phyloP scores from a whole-genome alignment of 2,329 filamentous ascomycete species.

The Tolypocladium sp. region DNA sequence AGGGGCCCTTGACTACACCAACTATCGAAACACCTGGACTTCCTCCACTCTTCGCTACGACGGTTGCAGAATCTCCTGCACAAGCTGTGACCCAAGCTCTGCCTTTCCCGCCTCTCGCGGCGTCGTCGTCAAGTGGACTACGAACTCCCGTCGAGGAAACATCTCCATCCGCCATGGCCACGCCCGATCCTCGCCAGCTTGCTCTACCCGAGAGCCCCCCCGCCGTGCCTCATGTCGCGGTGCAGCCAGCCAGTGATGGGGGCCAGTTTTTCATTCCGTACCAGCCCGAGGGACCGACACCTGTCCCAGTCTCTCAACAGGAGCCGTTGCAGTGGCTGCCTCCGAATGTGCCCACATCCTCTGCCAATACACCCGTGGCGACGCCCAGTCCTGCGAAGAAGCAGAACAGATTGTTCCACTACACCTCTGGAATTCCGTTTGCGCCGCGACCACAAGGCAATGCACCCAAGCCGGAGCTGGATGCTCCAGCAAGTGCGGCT shows the following conservation, averaged over 20 bases:
- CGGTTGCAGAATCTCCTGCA: background rate
- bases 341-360: slow-evolving; percentile 32
- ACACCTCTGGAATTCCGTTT: slow-evolving; percentile 39
- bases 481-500: background rate
- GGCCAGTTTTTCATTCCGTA: slow-evolving; percentile 42
- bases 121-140: slow-evolving; percentile 13
- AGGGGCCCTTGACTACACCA: background rate
- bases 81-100: background rate
- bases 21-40: background rate
- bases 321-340: slow-evolving; percentile 42
- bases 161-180: slow-evolving; percentile 9
- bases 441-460: slow-evolving; percentile 19
- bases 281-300: slow-evolving; percentile 42
- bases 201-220: slow-evolving; percentile 21
- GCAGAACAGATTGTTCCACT: slow-evolving; percentile 22
- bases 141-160: slow-evolving; percentile 14
- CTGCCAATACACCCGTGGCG: slow-evolving; percentile 20
- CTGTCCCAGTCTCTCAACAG: slow-evolving; percentile 25
- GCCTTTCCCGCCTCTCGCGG: slow-evolving; percentile 12
- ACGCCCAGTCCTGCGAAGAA: slow-evolving; percentile 27
- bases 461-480: background rate
- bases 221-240: slow-evolving; percentile 13
- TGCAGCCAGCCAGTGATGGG: slow-evolving; percentile 14
- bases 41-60: background rate
- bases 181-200: slow-evolving; percentile 12